Base-by-base conservation (phyloP, 2,329 filamentous ascomycete genomes). In the Fusarium concolor region DNA sequence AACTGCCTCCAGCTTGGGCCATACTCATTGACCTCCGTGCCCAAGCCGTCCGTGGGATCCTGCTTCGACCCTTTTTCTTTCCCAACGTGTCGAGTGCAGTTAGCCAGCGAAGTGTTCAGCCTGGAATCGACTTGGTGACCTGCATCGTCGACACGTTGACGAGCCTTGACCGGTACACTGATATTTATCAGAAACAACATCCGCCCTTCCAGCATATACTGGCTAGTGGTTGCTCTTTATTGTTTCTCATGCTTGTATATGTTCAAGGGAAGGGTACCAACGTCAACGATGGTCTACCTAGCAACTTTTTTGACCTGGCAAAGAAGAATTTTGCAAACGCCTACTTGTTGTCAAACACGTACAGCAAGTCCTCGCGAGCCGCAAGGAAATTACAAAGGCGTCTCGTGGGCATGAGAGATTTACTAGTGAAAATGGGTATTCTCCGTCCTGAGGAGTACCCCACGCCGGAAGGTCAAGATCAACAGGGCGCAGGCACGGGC, bases 141-240 rank as follows among this genome's bases (percentile, higher is more conserved):
- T 41, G 14, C 33, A 50, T 50, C 14, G 46, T 50, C 5, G 46
- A 50, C 10, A 50, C 33, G 14, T 9, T 50, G 46, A 28, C 46
- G 3, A 12, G n/a, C 0, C 46, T 41, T 17, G 28, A 41, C 5
- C 33, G 46, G 14, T 28, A 50, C 46, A 50, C 46, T 17, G 33
- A 50, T n/a, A 10, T 41, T 5, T 50, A 50, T 20, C 46, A 50
- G 46, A 50, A 50, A 14, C 46, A 50, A 50, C 46, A 50, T 18
- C 46, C 46, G 2, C 46, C 46, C 7, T 50, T 50, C 10, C 46
- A 50, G 14, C 46, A 50, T 14, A 50, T 50, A 3, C 22, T 50
- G 2, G 46, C 46, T 41, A 35, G 22, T 28, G 46, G 46, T 18
- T 50, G 33, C 41, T 33, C 46, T 2, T 41, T 50, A 3, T 7